Evolutionary conservation across 306 rosid genomes (phyloP).

Genomic region (Crataegus laevigata): DNA sequence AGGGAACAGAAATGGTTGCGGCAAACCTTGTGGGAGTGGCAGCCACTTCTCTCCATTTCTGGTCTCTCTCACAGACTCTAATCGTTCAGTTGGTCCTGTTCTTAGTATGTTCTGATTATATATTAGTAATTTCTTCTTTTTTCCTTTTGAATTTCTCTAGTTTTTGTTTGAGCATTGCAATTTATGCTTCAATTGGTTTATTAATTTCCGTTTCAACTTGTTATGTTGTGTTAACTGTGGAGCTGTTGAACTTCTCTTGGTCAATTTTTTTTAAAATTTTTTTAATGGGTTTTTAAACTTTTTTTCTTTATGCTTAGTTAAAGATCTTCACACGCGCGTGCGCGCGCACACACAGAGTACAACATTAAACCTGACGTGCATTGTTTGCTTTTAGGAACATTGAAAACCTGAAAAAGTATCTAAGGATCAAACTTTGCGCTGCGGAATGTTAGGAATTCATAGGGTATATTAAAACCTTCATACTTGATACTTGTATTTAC

Average conservation of each 20-base stretch:
- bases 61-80: no score
- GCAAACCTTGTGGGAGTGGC: slow-evolving; percentile 30
- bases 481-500: not conserved
- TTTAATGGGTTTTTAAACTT: not conserved
- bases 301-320: no score
- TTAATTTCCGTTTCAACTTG: not conserved
- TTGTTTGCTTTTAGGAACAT: not conserved
- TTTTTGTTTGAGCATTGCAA: not conserved
- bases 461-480: not conserved
- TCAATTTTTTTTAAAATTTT: no score
- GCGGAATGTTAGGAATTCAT: not conserved
- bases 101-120: no score
- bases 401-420: not conserved
- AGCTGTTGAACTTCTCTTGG: not conserved
- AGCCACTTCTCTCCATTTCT: no score
- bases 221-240: not conserved
- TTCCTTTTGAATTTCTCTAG: no score
- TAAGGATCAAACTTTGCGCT: not conserved
- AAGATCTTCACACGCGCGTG: no score
- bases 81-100: no score
- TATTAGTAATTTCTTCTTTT: no score
- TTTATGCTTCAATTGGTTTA: no score
- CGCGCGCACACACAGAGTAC: no score
- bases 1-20: slow-evolving; percentile 34
- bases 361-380: not conserved